Evolutionary conservation across 2,329 filamentous ascomycete species (phyloP).

Genomic region (Cryphonectria naterciae): DNA sequence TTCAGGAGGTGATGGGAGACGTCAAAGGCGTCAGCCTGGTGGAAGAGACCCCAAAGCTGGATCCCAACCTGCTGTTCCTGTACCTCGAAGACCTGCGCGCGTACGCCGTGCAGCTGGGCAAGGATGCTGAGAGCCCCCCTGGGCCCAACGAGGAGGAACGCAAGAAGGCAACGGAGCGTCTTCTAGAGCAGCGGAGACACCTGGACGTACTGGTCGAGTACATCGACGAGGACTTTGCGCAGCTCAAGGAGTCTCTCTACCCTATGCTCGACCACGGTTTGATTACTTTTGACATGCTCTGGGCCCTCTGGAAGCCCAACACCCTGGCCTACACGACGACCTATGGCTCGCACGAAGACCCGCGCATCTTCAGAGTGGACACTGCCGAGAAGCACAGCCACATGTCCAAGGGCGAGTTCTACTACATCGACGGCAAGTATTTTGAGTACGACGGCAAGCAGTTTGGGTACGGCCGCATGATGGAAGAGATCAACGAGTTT

Average conservation of each 20-base stretch:
- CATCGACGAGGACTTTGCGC: constrained; percentile 69
- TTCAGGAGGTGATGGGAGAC: constrained; percentile 73
- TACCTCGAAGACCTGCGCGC: constrained; percentile 77
- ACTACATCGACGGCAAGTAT: constrained; percentile 77
- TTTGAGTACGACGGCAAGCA: constrained; percentile 88
- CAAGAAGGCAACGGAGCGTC: constrained; percentile 63
- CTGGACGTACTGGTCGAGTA: constrained; percentile 62
- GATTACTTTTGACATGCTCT: constrained; percentile 86
- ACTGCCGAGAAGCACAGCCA: constrained; percentile 70
- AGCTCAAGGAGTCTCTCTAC: constrained; percentile 76
- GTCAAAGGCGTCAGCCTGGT: constrained; percentile 80
- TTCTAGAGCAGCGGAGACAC: constrained; percentile 62
- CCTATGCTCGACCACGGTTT: constrained; percentile 80
- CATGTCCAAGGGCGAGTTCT: constrained; percentile 75
- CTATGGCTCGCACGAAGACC: constrained; percentile 76
- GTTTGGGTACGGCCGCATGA: constrained; percentile 75
- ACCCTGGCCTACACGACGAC: constrained; percentile 78
- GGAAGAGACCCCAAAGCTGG: constrained; percentile 74
- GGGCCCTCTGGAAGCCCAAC: constrained; percentile 88
- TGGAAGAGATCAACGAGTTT: constrained; percentile 73
- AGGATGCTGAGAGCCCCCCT: constrained; percentile 46
- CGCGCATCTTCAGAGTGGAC: constrained; percentile 82
- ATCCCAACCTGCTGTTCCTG: constrained; percentile 73
- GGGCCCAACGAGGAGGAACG: constrained; percentile 58
- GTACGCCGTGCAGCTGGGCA: constrained; percentile 67